A percentile compares a stretch with the other conserved stretches of the same genome.
Conservation (phyloP, 192 early-diverging fungal genomes). For the Cladochytrium replicatum region DNA sequence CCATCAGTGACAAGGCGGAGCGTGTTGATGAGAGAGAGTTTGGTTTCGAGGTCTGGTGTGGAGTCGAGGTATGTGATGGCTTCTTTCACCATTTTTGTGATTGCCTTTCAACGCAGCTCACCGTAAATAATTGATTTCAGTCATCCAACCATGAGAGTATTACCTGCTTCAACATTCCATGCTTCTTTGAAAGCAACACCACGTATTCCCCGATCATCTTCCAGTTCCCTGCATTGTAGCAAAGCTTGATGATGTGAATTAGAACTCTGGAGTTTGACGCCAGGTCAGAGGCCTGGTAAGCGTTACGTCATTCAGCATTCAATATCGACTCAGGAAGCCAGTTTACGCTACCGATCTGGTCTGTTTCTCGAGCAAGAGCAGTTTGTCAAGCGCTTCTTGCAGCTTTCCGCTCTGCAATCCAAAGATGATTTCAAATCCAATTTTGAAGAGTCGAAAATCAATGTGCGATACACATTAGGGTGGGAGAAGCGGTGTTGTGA, state of each 20-base stretch:
- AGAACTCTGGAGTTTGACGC: conserved; percentile 82
- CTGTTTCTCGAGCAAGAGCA: conserved; percentile 87
- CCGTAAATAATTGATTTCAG: neutral
- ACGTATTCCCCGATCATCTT: conserved; percentile 87
- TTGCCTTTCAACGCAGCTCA: conserved; percentile 48
- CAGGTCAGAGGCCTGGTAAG: conserved; percentile 66
- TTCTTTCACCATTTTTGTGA: conserved; percentile 89
- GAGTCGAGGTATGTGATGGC: conserved; percentile 81
- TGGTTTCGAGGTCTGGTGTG: conserved; percentile 69
- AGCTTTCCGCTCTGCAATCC: conserved; percentile 51
- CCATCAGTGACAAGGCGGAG: conserved; percentile 93
- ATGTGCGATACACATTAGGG: too few relatives aligned
- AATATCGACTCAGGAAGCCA: neutral
- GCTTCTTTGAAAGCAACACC: conserved; percentile 88
- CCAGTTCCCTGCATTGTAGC: conserved; percentile 67
- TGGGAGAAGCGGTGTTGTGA: too few relatives aligned
- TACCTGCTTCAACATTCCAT: conserved; percentile 85
- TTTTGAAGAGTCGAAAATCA: too few relatives aligned
- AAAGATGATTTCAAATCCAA: too few relatives aligned
- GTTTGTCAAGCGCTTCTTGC: conserved; percentile 77
- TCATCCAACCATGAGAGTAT: conserved; percentile 3
- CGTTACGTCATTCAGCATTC: neutral
- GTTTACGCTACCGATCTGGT: conserved; percentile 67
- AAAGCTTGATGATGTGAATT: conserved; percentile 65
- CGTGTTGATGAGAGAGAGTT: conserved; percentile 87